Conservation (phyloP, 306 rosid genomes). For the Cyclanthera cordifolia region DNA sequence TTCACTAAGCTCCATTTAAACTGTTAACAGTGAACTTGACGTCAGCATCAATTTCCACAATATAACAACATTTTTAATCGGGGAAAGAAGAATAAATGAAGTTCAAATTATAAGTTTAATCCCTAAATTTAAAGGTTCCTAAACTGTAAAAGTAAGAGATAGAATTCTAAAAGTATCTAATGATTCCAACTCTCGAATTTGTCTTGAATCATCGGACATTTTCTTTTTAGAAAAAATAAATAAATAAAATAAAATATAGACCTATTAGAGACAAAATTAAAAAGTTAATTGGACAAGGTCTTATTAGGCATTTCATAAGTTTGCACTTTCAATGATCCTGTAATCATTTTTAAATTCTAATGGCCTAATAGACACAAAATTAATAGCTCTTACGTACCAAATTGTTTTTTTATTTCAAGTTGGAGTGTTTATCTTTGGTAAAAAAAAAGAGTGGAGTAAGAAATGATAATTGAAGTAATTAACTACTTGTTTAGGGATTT, state of each 20-base stretch:
- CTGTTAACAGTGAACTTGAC: conserved; percentile 26
- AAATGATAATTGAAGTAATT: too few relatives aligned
- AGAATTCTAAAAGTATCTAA: not conserved
- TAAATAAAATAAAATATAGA: not conserved
- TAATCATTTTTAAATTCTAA: too few relatives aligned
- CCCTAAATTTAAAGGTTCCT: not conserved
- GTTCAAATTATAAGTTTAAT: not conserved
- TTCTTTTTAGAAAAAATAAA: not conserved
- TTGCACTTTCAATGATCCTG: too few relatives aligned
- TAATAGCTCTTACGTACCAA: not conserved
- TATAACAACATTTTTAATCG: not conserved
- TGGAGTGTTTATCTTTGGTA: too few relatives aligned
- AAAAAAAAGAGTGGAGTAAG: too few relatives aligned
- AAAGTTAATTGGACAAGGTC: not conserved
- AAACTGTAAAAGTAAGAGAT: not conserved
- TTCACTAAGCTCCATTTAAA: conserved; percentile 71
- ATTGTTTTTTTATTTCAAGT: not conserved
- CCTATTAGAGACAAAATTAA: not conserved
- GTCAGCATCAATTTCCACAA: not conserved
- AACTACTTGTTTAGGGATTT: too few relatives aligned
- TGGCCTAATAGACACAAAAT: not conserved
- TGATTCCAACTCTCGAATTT: not conserved
- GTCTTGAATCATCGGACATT: not conserved
- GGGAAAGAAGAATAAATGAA: not conserved
- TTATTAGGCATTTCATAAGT: too few relatives aligned